Conservation (phyloP, 305 asterid genomes). For the Rubia tinctorum region DNA sequence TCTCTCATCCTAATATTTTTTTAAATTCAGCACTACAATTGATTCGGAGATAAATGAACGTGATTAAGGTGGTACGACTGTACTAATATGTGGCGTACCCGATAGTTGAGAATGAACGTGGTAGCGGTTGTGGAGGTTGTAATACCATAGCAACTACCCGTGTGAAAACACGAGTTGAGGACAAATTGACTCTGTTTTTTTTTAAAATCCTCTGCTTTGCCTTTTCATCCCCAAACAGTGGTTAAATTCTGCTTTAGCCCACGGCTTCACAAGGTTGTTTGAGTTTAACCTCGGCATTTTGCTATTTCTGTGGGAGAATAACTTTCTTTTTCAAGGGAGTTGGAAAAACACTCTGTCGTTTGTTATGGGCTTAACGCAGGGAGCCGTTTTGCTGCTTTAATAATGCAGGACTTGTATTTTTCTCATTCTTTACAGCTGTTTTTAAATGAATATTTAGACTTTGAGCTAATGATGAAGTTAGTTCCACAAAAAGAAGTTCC, state of each 20-base stretch:
- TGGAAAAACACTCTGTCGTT: neutral
- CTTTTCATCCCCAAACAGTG: neutral
- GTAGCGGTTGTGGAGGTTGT: conserved; percentile 21
- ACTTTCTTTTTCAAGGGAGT: neutral
- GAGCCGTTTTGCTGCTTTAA: neutral
- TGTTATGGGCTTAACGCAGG: neutral
- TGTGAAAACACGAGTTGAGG: conserved; percentile 17
- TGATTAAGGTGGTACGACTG: neutral
- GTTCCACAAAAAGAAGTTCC: too few species aligned
- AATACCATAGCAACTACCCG: conserved; percentile 8
- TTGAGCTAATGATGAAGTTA: conserved; percentile 16
- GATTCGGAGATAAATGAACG: too few species aligned
- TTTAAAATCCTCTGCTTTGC: neutral
- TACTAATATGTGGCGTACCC: neutral
- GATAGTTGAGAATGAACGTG: conserved; percentile 18
- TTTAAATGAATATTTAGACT: neutral
- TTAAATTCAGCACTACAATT: too few species aligned
- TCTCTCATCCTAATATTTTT: too few species aligned
- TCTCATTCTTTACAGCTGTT: neutral
- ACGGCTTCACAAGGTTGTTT: neutral
- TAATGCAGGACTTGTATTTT: neutral
- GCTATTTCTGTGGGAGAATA: neutral
- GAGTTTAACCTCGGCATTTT: neutral
- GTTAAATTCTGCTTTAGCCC: neutral
- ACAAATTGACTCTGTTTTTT: neutral